Base-by-base conservation (phyloP, 1,139 yeast species). In the Candida sojae region DNA sequence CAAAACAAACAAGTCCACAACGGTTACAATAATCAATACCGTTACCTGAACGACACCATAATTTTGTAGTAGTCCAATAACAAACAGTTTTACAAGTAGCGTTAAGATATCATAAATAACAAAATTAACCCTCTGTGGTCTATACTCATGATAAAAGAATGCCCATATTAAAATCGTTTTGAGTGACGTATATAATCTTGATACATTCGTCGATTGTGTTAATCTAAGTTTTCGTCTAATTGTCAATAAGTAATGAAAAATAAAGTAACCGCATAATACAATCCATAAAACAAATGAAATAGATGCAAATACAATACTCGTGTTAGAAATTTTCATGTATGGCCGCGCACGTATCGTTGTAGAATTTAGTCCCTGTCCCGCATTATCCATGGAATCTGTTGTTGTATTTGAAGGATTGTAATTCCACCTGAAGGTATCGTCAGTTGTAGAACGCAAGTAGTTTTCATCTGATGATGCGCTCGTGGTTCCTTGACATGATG, bases 111-210 rank as follows among this genome's bases (percentile, higher is more conserved):
- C 81, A 37, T 73, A 53, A 2, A 68, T 56, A 6, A 73, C 70
- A 54, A 63, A 80, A 48, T 61, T 64, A 1, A 76, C 69, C 49
- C 67, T 64, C 26, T 68, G 61, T 1, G 84, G 83, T 28, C 70
- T 68, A 56, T 73, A 77, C 31, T 67, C 67, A 50, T 72, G 70
- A 57, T 80, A 81, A 26, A 70, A 59, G 43, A 67, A 67, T 3
- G 77, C 71, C 83, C 84, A 81, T 2, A 72, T 51, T 47, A 79
- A 64, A 42, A 80, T 72, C 2, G 73, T 64, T 49, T 67, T 73
- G 47, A 79, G 67, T 2, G 82, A 78, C 1, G 82, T 73, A 56
- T 80, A 81, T 4, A 81, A 57, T 50, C 64, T 64, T 8, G 67
- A 54, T n/a, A 70, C 58, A 12, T 62, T 64, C n/a, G 55, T 47